A percentile compares a stretch with the other conserved stretches of the same genome.
Conservation (phyloP, 495 filamentous ascomycete species). For the Bombardia bombarda region DNA sequence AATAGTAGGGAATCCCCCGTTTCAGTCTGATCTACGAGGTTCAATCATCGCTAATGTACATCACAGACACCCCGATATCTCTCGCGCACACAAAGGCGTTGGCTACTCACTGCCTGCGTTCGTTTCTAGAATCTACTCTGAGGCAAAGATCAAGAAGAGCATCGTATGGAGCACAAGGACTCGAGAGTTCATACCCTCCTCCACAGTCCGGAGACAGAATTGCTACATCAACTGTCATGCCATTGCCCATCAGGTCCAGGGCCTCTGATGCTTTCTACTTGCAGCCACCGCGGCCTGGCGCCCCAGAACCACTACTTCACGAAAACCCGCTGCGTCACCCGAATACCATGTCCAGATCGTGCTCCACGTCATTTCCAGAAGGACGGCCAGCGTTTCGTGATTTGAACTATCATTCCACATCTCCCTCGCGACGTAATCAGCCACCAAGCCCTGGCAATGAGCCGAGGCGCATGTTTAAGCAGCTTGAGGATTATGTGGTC, state of each 20-base stretch:
- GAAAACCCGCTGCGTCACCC: constrained; percentile 22
- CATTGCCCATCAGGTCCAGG: too few species aligned
- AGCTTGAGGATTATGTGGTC: constrained; percentile 69
- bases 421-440: constrained; percentile 3
- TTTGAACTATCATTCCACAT: constrained; percentile 2
- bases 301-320: constrained; percentile 10
- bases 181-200: too few species aligned
- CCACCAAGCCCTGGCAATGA: constrained; percentile 18
- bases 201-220: too few species aligned
- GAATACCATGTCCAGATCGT: constrained; percentile 19
- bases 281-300: too few species aligned
- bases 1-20: constrained; percentile 1
- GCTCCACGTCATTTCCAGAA: constrained; percentile 35
- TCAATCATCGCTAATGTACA: not conserved
- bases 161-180: not conserved
- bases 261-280: too few species aligned
- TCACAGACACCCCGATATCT: constrained; percentile 18
- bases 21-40: not conserved
- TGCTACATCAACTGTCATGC: too few species aligned
- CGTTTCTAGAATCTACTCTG: constrained; percentile 14
- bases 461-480: constrained; percentile 51
- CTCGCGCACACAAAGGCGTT: constrained; percentile 24
- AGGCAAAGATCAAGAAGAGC: constrained; percentile 3
- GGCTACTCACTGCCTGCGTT: constrained; percentile 19
- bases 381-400: constrained; percentile 13